Percentiles rank a stretch among this genome's conserved stretches.
Conservation (phyloP, 257 asterid species). For the Haberlea rhodopensis region DNA sequence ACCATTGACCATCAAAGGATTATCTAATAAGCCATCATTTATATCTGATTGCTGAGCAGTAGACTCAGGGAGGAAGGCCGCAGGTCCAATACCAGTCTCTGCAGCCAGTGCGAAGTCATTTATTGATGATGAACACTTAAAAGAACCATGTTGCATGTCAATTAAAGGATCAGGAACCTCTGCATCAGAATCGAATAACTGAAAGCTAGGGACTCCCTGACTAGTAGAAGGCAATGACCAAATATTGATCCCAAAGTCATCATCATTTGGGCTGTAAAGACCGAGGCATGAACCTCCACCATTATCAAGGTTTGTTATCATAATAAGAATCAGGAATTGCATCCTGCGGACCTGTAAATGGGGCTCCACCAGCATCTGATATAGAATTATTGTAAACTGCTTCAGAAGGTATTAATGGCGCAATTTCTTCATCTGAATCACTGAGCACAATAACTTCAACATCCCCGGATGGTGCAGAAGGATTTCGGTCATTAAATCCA, state of each 20-base stretch:
- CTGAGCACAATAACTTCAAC: constrained; percentile 73
- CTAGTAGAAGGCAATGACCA: constrained; percentile 77
- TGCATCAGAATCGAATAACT: constrained; percentile 78
- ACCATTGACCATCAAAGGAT: constrained; percentile 61
- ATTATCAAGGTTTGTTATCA: constrained; percentile 49
- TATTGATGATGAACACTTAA: constrained; percentile 52
- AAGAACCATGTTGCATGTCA: constrained; percentile 55
- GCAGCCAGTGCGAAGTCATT: constrained; percentile 48
- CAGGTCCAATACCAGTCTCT: constrained; percentile 56
- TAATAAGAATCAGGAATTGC: constrained; percentile 59
- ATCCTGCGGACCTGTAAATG: constrained; percentile 46
- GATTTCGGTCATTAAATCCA: constrained; percentile 39
- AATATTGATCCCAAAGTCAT: constrained; percentile 61
- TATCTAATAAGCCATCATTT: constrained; percentile 64
- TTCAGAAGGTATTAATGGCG: constrained; percentile 42
- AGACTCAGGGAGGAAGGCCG: constrained; percentile 50
- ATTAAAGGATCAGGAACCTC: constrained; percentile 61
- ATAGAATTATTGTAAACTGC: constrained; percentile 32
- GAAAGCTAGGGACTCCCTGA: constrained; percentile 78
- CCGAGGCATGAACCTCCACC: constrained; percentile 51
- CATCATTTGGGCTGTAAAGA: constrained; percentile 55
- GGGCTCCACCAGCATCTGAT: constrained; percentile 39
- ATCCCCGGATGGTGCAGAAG: constrained; percentile 47
- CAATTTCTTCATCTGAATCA: constrained; percentile 86
- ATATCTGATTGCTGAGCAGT: constrained; percentile 38